Evolutionary conservation across 2,329 filamentous ascomycete species (phyloP).

Genomic region (Cryphonectria naterciae): DNA sequence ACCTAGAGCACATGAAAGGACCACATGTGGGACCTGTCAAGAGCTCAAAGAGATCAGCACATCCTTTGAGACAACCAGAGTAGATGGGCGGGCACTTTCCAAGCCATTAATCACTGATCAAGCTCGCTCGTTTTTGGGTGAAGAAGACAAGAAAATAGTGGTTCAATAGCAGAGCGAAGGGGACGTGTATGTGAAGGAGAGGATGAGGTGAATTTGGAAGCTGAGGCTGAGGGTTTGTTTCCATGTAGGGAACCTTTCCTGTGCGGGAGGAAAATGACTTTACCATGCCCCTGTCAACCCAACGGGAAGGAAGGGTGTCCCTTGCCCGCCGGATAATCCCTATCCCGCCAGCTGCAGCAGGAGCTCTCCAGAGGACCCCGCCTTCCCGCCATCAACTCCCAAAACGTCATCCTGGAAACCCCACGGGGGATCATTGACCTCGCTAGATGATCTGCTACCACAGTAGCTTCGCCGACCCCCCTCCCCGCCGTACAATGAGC

Average conservation of each 20-base stretch:
- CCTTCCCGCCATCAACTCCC: conserved; percentile 1
- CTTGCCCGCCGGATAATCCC: conserved; percentile 18
- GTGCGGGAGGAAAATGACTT: background rate
- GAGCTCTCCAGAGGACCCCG: background rate
- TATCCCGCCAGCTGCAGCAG: conserved; percentile 6
- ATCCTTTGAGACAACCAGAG: background rate
- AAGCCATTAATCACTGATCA: background rate
- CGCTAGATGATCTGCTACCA: background rate
- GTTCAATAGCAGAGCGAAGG: too few relatives aligned
- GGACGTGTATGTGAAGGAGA: background rate
- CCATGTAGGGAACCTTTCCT: background rate
- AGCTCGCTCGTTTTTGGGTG: background rate
- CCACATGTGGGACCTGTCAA: background rate
- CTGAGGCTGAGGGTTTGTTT: background rate
- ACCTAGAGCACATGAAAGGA: background rate
- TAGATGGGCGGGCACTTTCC: background rate
- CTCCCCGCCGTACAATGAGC: conserved; percentile 38
- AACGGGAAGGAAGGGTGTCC: background rate
- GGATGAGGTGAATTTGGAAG: background rate
- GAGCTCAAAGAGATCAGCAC: background rate
- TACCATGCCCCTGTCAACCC: background rate
- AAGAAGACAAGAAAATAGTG: too few relatives aligned
- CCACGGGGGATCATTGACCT: background rate
- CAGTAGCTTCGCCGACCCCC: background rate
- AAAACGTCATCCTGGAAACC: conserved; percentile 9